Conservation (phyloP, 208 protist species). For the Leishmania martiniquensis region DNA sequence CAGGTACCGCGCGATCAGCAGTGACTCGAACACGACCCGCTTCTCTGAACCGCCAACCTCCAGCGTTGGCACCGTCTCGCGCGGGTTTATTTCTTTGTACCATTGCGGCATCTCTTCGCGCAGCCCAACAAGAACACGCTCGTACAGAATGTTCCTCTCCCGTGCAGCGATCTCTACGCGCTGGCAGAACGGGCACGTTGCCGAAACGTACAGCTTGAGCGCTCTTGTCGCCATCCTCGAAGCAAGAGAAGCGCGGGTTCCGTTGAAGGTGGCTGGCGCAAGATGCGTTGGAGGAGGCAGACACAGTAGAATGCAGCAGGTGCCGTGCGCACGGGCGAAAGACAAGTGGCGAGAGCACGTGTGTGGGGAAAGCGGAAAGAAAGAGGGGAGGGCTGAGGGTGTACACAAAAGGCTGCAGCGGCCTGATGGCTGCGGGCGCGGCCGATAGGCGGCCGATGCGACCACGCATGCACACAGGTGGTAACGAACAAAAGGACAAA, state of each 20-base stretch:
- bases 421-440: background rate
- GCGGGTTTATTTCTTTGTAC: slow-evolving; percentile 81
- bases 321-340: background rate
- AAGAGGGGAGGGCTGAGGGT: no score
- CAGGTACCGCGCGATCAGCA: slow-evolving; percentile 75
- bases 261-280: background rate
- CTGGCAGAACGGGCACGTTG: slow-evolving; percentile 72
- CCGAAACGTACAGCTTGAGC: slow-evolving; percentile 63
- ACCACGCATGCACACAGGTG: background rate
- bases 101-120: slow-evolving; percentile 62
- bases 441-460: background rate
- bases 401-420: background rate
- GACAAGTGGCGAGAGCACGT: background rate
- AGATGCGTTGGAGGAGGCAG: background rate
- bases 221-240: slow-evolving; percentile 16
- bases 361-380: background rate
- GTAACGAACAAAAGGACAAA: no score
- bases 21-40: slow-evolving; percentile 62
- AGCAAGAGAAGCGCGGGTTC: background rate
- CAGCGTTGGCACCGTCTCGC: slow-evolving; percentile 73
- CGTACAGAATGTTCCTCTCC: slow-evolving; percentile 59
- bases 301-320: background rate
- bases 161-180: slow-evolving; percentile 58
- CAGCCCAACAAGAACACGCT: slow-evolving; percentile 54
- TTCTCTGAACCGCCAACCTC: slow-evolving; percentile 44